These are phyloP conservation scores for Leccinum boreale DNA, from an alignment of 768 basidiomycete species.

Conservation along the genomic window DNA sequence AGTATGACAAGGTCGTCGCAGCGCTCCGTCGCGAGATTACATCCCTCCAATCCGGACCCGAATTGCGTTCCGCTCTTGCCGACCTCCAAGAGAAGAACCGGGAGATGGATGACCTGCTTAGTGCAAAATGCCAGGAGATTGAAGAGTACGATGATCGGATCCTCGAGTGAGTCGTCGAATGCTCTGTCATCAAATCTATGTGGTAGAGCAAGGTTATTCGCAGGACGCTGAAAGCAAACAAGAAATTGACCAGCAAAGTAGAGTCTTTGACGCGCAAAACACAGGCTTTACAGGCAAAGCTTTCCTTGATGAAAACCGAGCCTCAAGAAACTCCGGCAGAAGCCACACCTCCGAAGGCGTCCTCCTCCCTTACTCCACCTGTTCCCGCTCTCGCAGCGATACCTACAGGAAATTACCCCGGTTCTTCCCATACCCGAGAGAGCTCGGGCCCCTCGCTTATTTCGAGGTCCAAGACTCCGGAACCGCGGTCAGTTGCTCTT, in stretches of 20 bases:
- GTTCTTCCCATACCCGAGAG: constrained; percentile 17
- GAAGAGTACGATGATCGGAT: constrained; percentile 82
- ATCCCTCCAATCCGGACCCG: constrained; percentile 48
- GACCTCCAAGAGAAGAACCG: constrained; percentile 67
- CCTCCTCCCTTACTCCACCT: constrained; percentile 8
- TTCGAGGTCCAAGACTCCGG: constrained; percentile 53
- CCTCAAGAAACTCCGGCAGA: constrained; percentile 15
- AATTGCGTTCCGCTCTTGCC: constrained; percentile 50
- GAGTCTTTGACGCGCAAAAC: constrained; percentile 72
- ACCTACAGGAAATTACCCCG: background rate
- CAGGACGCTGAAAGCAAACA: constrained; percentile 79
- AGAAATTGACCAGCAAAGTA: constrained; percentile 66
- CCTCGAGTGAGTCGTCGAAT: constrained; percentile 52
- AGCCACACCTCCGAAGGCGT: constrained; percentile 8
- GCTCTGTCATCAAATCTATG: constrained; percentile 3
- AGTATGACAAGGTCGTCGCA: constrained; percentile 62
- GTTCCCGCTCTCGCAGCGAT: constrained; percentile 8
- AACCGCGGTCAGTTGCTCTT: constrained; percentile 31
- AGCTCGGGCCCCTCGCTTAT: constrained; percentile 44
- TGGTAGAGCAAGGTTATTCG: constrained; percentile 4
- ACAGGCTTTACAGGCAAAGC: constrained; percentile 65
- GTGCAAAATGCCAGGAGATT: constrained; percentile 69
- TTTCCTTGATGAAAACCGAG: constrained; percentile 51
- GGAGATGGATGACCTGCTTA: constrained; percentile 74
- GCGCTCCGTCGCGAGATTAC: constrained; percentile 58